These are phyloP conservation scores for Bryoglossum gracile DNA, from an alignment of 495 filamentous ascomycete species.

Conservation along the genomic window DNA sequence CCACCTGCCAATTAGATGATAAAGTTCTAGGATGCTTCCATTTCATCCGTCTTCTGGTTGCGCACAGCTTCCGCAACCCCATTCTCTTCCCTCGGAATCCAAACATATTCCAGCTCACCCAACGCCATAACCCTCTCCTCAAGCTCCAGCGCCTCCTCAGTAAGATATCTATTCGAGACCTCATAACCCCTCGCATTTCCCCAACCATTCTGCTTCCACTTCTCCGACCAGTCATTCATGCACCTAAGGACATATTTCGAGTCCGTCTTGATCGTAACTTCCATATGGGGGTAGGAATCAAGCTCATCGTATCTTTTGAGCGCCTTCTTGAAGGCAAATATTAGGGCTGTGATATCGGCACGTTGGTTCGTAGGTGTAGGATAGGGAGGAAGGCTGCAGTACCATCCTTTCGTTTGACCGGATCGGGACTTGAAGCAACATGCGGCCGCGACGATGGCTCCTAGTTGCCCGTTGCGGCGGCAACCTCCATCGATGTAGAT, in stretches of 20 bases:
- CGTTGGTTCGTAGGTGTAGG: slow-evolving; percentile 33
- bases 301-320: slow-evolving; percentile 25
- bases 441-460: slow-evolving; percentile 32
- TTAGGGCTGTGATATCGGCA: slow-evolving; percentile 34
- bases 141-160: slow-evolving; percentile 28
- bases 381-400: neutral
- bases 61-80: slow-evolving; percentile 19
- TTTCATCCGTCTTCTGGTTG: slow-evolving; percentile 19
- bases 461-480: slow-evolving; percentile 27
- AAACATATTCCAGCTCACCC: slow-evolving; percentile 28
- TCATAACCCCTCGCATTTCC: slow-evolving; percentile 18
- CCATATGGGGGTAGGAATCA: neutral
- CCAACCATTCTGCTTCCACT: slow-evolving; percentile 28
- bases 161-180: slow-evolving; percentile 32
- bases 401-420: neutral
- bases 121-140: slow-evolving; percentile 21
- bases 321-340: slow-evolving; percentile 32
- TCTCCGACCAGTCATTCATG: slow-evolving; percentile 26
- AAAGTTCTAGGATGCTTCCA: too few species aligned
- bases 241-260: slow-evolving; percentile 28
- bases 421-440: slow-evolving; percentile 20
- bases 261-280: slow-evolving; percentile 28
- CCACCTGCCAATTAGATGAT: too few species aligned
- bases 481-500: slow-evolving; percentile 36
- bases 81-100: slow-evolving; percentile 25